Conservation (phyloP, 2,329 filamentous ascomycete species). For the Pseudopyrenochaeta lycopersici region DNA sequence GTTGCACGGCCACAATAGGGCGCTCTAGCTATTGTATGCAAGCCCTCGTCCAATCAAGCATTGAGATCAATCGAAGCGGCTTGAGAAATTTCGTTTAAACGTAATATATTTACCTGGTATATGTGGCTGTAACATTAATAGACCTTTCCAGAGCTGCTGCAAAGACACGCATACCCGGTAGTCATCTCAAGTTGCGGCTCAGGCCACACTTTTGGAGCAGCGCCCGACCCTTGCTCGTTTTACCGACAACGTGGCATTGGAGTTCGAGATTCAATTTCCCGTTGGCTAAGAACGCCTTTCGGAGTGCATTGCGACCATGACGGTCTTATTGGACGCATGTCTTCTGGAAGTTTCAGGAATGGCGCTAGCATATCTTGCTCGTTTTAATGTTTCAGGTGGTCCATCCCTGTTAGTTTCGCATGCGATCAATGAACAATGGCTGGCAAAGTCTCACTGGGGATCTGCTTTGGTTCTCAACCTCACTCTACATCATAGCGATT, state of each 20-base stretch:
- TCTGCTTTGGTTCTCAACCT: too few relatives aligned
- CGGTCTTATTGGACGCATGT: not conserved
- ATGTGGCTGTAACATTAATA: not conserved
- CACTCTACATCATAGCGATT: too few relatives aligned
- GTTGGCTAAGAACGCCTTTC: not conserved
- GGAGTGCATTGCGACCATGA: not conserved
- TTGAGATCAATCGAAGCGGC: not conserved
- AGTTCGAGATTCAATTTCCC: not conserved
- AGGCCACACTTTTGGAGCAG: not conserved
- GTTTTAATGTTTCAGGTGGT: not conserved
- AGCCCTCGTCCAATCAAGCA: too few relatives aligned
- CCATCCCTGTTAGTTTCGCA: not conserved
- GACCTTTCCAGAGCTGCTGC: not conserved
- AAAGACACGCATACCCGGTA: not conserved
- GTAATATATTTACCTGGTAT: not conserved
- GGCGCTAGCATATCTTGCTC: not conserved
- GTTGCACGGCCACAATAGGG: too few relatives aligned
- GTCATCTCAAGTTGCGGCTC: not conserved
- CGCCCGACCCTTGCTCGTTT: not conserved
- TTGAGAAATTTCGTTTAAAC: not conserved
- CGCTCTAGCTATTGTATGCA: too few relatives aligned
- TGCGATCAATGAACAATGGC: not conserved
- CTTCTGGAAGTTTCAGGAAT: not conserved
- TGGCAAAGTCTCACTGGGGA: too few relatives aligned
- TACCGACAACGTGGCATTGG: not conserved